Evolutionary conservation across 805 yeast genomes (phyloP).

Genomic region (Ogataea saltuana): DNA sequence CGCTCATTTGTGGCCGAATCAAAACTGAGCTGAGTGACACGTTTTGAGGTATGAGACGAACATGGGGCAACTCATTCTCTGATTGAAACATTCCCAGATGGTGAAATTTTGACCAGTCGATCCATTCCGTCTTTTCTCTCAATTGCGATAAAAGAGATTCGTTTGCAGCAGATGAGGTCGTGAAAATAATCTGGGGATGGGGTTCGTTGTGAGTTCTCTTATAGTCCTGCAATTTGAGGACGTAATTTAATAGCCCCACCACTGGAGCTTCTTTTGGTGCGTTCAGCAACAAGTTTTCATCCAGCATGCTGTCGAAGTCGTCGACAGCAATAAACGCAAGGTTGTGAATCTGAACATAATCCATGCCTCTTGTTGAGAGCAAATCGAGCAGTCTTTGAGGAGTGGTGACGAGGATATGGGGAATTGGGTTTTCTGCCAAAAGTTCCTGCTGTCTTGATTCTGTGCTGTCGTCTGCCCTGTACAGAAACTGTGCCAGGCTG

Average conservation of each 20-base stretch:
- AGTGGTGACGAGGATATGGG: slow-evolving; percentile 37
- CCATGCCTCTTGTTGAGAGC: slow-evolving; percentile 36
- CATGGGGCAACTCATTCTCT: slow-evolving; percentile 23
- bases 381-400: slow-evolving; percentile 40
- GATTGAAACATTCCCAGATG: slow-evolving; percentile 29
- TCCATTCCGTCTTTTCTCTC: slow-evolving; percentile 53
- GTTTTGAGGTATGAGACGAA: slow-evolving; percentile 24
- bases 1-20: slow-evolving; percentile 23
- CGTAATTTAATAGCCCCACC: slow-evolving; percentile 34
- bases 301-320: slow-evolving; percentile 37
- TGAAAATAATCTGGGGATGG: slow-evolving; percentile 35
- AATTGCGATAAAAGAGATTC: slow-evolving; percentile 50
- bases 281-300: slow-evolving; percentile 18
- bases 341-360: slow-evolving; percentile 29
- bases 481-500: slow-evolving; percentile 33
- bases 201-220: slow-evolving; percentile 33
- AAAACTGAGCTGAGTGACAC: slow-evolving; percentile 29
- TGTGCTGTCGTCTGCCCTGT: slow-evolving; percentile 27
- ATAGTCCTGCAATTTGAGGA: slow-evolving; percentile 35
- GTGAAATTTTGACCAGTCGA: slow-evolving; percentile 35
- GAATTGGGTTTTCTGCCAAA: slow-evolving; percentile 26
- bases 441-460: slow-evolving; percentile 30
- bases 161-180: slow-evolving; percentile 36
- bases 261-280: slow-evolving; percentile 29
- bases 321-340: slow-evolving; percentile 35